These are phyloP conservation scores for Heritiera littoralis DNA, from an alignment of 345 rosid species.

Conservation along the genomic window DNA sequence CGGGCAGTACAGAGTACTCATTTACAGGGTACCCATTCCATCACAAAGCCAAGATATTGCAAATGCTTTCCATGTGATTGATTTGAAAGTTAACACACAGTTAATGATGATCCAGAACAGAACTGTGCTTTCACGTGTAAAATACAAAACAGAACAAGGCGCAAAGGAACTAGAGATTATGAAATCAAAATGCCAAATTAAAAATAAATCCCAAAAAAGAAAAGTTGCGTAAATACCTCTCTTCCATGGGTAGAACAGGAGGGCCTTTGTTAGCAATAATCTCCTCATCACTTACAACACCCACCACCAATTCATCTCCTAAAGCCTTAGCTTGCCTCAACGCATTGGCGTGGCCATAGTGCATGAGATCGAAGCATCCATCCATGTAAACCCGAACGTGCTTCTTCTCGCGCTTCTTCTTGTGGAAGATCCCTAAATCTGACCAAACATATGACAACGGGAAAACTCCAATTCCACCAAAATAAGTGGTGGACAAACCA, in stretches of 20 bases:
- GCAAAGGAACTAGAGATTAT: neutral
- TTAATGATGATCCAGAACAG: neutral
- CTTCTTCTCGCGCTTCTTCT: constrained; percentile 48
- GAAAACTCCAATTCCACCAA: constrained; percentile 56
- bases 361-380: constrained; percentile 98
- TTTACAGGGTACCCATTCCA: too few species aligned
- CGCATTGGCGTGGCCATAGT: constrained; percentile 93
- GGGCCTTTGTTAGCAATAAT: constrained; percentile 89
- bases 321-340: constrained; percentile 82
- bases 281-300: constrained; percentile 89
- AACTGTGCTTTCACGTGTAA: neutral
- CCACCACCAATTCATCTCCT: constrained; percentile 89
- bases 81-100: neutral
- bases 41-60: neutral
- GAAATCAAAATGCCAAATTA: neutral
- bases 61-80: neutral
- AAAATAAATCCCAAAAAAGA: neutral
- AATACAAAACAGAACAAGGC: neutral
- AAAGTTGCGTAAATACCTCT: constrained; percentile 42
- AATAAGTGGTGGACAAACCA: constrained; percentile 61
- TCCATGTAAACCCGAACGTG: constrained; percentile 94
- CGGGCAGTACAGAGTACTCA: too few species aligned
- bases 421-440: constrained; percentile 45
- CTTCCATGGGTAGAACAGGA: constrained; percentile 50
- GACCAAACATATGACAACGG: constrained; percentile 42